Percentiles rank a stretch among this genome's conserved stretches.
phyloP scores from a whole-genome alignment of 306 rosid genomes.

The Dalbergia cultrata region DNA sequence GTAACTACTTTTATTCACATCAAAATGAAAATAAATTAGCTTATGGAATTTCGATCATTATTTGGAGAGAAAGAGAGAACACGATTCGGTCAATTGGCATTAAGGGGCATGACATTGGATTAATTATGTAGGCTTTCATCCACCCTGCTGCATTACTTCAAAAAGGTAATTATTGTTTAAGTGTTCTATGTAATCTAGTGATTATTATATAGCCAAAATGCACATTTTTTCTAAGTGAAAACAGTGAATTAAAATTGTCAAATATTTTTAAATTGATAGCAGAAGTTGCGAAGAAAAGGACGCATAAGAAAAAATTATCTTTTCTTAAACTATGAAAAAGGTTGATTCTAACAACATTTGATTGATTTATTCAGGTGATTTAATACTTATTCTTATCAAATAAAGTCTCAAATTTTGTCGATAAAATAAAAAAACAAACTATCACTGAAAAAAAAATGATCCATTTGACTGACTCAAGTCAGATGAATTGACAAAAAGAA shows the following conservation, averaged over 20 bases:
- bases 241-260: not conserved
- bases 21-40: slow-evolving; percentile 20
- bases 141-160: not conserved
- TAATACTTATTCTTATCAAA: no score
- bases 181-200: not conserved
- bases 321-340: not conserved
- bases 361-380: no score
- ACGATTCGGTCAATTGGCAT: slow-evolving; percentile 6
- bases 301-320: not conserved
- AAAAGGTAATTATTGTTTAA: not conserved
- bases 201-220: not conserved
- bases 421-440: no score
- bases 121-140: not conserved
- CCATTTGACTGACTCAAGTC: no score
- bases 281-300: not conserved
- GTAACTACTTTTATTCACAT: not conserved
- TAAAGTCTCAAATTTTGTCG: no score
- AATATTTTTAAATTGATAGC: not conserved
- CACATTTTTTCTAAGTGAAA: not conserved
- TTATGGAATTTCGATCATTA: not conserved
- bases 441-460: no score
- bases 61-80: not conserved
- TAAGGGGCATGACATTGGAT: not conserved
- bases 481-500: no score
- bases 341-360: not conserved